Evolutionary conservation across 1,284 basidiomycete species (phyloP), one percentile per base, ranked within the genome.

Genomic region (Polyporus tsugae): DNA sequence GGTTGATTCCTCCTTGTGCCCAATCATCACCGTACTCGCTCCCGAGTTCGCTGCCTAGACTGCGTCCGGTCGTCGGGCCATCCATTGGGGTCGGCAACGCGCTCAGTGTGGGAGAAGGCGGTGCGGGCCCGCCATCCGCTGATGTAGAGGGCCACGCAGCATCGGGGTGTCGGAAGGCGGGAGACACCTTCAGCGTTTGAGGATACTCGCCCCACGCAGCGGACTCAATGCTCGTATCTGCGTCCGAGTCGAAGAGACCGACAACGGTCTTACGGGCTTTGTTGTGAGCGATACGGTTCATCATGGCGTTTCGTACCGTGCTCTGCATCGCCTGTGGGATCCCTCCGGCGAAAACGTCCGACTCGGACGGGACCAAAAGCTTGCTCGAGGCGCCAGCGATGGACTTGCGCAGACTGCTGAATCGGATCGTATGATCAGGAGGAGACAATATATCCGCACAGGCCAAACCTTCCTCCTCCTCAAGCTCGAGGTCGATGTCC

Each of bases 191-290:
- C 38, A 77, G 58, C 22, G 68, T 67, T 17, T 68, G 61, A 2
- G 75, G 72, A 60, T 74, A 75, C 6, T 62, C 63, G 44, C 63
- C 46, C 49, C 46, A 67, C 36, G n/a, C 52, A 7, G 69, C 57
- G 39, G 60, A 60, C 2, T 38, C 60, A 10, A 38, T 36, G 13
- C 64, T 66, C 1, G 61, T 42, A 11, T 63, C 61, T 10, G 68
- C 68, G 13, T 64, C 67, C 19, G 78, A 74, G 69, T 89, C 88
- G 71, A 93, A 93, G 9, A 92, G 79, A 10, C 89, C 90, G 25
- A 90, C 82, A 19, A 93, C 85, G 9, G 87, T 87, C 72, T 87
- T 90, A 63, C 91, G 86, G n/a, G 81, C 71, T 68, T 78, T 82
- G 46, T 64, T 39, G 19, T 25, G 59, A 11, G 46, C 58, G 25